Evolutionary conservation across 305 asterid genomes (phyloP), one percentile per base, ranked within the genome.

Genomic region (Withania somnifera): DNA sequence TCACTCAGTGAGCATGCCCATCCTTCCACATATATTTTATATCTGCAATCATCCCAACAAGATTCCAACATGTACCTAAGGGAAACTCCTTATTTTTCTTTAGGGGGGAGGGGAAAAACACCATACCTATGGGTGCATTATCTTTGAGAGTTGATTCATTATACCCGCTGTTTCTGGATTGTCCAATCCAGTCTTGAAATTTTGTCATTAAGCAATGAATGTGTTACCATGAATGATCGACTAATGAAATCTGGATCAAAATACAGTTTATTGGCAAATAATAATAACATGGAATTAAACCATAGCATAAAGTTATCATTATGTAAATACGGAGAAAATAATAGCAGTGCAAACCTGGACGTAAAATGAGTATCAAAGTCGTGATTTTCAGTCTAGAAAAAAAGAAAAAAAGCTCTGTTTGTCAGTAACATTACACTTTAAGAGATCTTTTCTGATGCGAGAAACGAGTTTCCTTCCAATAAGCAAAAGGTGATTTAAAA

Each of bases 401-500:
- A 47, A n/a, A 45, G 51, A 45, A 45, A 13, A 11, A 4, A 47
- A 47, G n/a, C n/a, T 95, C 9, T 87, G 57, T 78, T 89, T 50
- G 20, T 88, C 84, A 53, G 97, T 90, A 76, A 58, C 86, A 82
- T 95, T 95, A 90, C 98, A 93, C 79, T 80, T 91, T 89, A 95
- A 82, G 22, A 95, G 94, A 53, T 95, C 98, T 40, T 26, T 86
- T 87, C 98, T 90, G 92, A 91, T 89, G 13, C 91, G 93, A 78
- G 88, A 77, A 54, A 90, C 97, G 5, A 30, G 1, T 34, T 97
- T 97, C 73, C 91, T 95, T 45, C 98, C 98, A 67, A 79, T 95
- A 98, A 98, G 93, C 71, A 89, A 90, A 17, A 98, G 94, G 80
- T 81, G 91, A n/a, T n/a, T n/a, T n/a, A n/a, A n/a, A n/a, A n/a